A percentile compares a stretch with the other conserved stretches of the same genome.
phyloP scores from a whole-genome alignment of 805 yeast genomes.

The Ogataea philodendri region DNA sequence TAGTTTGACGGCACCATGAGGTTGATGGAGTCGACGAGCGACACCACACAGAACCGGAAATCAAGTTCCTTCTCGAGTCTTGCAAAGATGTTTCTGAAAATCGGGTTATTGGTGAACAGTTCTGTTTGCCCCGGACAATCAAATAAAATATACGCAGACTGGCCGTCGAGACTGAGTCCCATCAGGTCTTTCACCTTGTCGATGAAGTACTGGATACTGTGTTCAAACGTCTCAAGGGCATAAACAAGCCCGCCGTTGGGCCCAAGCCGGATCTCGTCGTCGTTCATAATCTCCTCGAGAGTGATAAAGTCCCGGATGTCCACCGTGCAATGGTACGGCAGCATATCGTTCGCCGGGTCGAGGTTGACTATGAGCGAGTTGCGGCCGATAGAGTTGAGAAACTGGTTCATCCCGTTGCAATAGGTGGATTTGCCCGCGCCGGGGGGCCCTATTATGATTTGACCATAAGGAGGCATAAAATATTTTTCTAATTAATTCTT shows the following conservation, averaged over 20 bases:
- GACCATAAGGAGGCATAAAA: slow-evolving; percentile 66
- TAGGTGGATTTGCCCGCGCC: slow-evolving; percentile 97
- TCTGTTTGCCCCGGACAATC: slow-evolving; percentile 98
- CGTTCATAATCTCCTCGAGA: slow-evolving; percentile 58
- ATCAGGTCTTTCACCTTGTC: slow-evolving; percentile 56
- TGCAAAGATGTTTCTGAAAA: slow-evolving; percentile 66
- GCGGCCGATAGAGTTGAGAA: slow-evolving; percentile 90
- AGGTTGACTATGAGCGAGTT: slow-evolving; percentile 80
- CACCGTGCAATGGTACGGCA: slow-evolving; percentile 53
- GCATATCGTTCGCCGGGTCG: slow-evolving; percentile 73
- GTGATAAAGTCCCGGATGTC: slow-evolving; percentile 58
- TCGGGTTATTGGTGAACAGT: slow-evolving; percentile 83
- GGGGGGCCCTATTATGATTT: slow-evolving; percentile 95
- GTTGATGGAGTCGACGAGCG: slow-evolving; percentile 78
- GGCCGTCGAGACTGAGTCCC: slow-evolving; percentile 38
- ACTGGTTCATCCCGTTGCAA: slow-evolving; percentile 89
- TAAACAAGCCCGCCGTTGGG: slow-evolving; percentile 87
- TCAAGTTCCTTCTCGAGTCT: slow-evolving; percentile 61
- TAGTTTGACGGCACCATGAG: slow-evolving; percentile 87
- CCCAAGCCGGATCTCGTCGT: slow-evolving; percentile 46
- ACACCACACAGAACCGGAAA: slow-evolving; percentile 78
- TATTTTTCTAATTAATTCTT: background rate
- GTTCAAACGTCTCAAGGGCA: slow-evolving; percentile 70
- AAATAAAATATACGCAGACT: slow-evolving; percentile 63
- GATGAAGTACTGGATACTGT: slow-evolving; percentile 56